Percentiles rank a stretch among this genome's conserved stretches.
Evolutionary conservation across 805 yeast species (phyloP).

Genomic region (Candida parachauliodes): DNA sequence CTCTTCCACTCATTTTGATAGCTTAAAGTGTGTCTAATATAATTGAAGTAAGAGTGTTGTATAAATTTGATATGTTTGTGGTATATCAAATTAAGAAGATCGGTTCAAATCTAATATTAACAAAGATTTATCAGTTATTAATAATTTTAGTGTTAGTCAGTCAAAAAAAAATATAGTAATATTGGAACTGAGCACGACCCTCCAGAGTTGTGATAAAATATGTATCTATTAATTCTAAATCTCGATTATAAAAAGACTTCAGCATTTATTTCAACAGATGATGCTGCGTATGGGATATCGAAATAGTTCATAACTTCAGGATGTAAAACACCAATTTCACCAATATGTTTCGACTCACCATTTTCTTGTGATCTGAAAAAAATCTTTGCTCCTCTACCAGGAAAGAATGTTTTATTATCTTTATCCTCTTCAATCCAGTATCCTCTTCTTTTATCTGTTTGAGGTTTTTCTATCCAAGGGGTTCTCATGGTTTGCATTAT

Average conservation of each 20-base stretch:
- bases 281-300: constrained; percentile 90
- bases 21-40: not conserved
- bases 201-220: no score
- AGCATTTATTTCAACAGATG: constrained; percentile 84
- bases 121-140: not conserved
- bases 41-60: not conserved
- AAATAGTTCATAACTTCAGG: constrained; percentile 86
- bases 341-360: constrained; percentile 58
- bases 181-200: not conserved
- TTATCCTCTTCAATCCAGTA: constrained; percentile 79
- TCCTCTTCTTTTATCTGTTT: constrained; percentile 58
- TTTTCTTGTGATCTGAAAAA: constrained; percentile 65
- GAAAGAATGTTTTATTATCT: constrained; percentile 75
- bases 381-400: constrained; percentile 94
- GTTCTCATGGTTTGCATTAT: constrained; percentile 95
- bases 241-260: constrained; percentile 82
- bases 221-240: not conserved
- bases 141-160: not conserved
- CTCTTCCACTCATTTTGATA: constrained; percentile 48
- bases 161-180: not conserved
- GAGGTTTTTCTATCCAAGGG: constrained; percentile 65
- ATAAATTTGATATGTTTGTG: not conserved
- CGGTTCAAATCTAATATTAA: not conserved
- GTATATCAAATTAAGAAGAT: not conserved
- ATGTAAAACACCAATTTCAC: constrained; percentile 90